A percentile compares a stretch with the other conserved stretches of the same genome.
Conservation (phyloP, 805 yeast species). For the Wickerhamiella azyma region DNA sequence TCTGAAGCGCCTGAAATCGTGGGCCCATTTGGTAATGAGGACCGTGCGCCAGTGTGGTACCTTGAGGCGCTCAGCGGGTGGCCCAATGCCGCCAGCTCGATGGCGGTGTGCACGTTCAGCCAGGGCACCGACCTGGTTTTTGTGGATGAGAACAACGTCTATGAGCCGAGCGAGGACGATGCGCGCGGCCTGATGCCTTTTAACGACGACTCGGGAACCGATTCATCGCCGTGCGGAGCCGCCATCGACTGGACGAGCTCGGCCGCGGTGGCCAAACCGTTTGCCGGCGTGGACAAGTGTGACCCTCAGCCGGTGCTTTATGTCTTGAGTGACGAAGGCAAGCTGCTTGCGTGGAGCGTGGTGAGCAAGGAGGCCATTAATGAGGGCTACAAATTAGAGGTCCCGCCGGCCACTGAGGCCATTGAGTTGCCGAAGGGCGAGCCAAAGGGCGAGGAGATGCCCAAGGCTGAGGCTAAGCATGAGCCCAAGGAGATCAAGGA, state of each 20-base stretch:
- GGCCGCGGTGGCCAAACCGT: conserved; percentile 2
- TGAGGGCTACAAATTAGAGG: not conserved
- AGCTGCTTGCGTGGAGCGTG: conserved; percentile 15
- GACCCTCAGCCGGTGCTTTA: conserved; percentile 13
- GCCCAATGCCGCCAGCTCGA: not conserved
- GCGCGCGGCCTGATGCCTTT: conserved; percentile 15
- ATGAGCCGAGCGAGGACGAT: conserved; percentile 6
- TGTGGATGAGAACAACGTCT: not conserved
- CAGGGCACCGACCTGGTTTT: conserved; percentile 13
- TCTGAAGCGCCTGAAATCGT: conserved; percentile 12
- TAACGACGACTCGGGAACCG: conserved; percentile 7
- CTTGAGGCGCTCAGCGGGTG: conserved; percentile 2
- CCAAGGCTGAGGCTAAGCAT: not conserved
- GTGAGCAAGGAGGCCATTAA: conserved; percentile 9
- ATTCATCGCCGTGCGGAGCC: conserved; percentile 16
- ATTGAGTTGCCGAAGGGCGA: not conserved
- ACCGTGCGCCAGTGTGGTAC: conserved; percentile 12
- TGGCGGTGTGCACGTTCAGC: conserved; percentile 13
- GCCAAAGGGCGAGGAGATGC: not conserved
- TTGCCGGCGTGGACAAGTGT: conserved; percentile 12
- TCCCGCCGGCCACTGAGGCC: not conserved
- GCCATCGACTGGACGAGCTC: conserved; percentile 9
- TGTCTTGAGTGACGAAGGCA: conserved; percentile 17
- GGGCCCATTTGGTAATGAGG: conserved; percentile 14
- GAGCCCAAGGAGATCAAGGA: not conserved